Conservation (phyloP, 768 basidiomycete genomes). For the Coprinellus micaceus region DNA sequence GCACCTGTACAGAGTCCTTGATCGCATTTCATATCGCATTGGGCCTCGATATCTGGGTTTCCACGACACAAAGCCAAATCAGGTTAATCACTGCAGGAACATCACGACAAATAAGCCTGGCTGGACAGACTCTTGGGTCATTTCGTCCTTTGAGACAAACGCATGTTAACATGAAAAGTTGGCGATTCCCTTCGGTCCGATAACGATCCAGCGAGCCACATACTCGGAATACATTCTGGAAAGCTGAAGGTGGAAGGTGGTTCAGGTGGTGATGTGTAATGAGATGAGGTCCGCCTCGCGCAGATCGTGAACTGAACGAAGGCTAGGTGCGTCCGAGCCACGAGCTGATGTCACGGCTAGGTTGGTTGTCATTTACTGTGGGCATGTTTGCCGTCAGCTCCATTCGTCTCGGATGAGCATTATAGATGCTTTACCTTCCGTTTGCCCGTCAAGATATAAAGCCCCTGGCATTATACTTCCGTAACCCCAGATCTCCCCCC, state of each 20-base stretch:
- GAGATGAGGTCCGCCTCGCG: not conserved
- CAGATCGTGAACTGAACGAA: not conserved
- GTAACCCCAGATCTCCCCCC: conserved; percentile 19
- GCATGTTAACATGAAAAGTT: conserved; percentile 2
- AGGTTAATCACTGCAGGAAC: conserved; percentile 8
- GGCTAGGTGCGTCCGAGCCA: not conserved
- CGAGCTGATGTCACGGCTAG: conserved; percentile 4
- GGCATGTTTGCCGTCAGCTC: not conserved
- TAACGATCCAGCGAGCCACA: conserved; percentile 1
- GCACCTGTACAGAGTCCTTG: not conserved
- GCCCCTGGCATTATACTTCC: not conserved
- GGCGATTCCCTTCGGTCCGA: conserved; percentile 1
- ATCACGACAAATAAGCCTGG: conserved; percentile 12
- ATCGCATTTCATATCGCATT: not conserved
- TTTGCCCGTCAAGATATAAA: conserved; percentile 3
- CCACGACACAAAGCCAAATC: conserved; percentile 10
- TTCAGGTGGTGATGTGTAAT: too few species aligned
- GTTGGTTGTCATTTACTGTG: not conserved
- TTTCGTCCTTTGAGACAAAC: not conserved
- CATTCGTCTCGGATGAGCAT: conserved; percentile 12
- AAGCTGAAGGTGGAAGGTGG: not conserved
- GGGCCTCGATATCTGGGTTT: conserved; percentile 6
- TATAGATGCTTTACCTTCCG: not conserved
- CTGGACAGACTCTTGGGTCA: conserved; percentile 4
- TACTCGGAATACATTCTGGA: conserved; percentile 7